phyloP scores from a whole-genome alignment of 1,139 yeast genomes.

The Debaryomyces udenii region DNA sequence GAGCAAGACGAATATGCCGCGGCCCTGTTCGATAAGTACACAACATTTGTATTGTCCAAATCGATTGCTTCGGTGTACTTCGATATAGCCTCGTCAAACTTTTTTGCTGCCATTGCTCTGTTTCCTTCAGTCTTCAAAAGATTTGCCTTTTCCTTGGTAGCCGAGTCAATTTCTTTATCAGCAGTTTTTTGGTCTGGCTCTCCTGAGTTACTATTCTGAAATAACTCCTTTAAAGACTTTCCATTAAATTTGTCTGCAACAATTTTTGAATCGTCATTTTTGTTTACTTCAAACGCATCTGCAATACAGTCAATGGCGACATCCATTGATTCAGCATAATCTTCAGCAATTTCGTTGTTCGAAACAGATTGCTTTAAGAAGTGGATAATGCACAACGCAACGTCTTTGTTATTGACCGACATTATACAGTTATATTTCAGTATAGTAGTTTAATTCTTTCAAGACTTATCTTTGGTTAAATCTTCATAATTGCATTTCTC shows the following conservation, averaged over 20 bases:
- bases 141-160: slow-evolving; percentile 73
- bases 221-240: slow-evolving; percentile 49
- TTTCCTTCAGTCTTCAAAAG: slow-evolving; percentile 87
- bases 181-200: slow-evolving; percentile 13
- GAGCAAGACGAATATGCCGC: slow-evolving; percentile 89
- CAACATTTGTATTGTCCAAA: slow-evolving; percentile 71
- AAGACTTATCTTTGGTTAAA: background rate
- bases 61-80: slow-evolving; percentile 84
- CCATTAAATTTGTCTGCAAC: slow-evolving; percentile 48
- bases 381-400: slow-evolving; percentile 75
- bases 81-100: slow-evolving; percentile 69
- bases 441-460: background rate
- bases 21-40: slow-evolving; percentile 91
- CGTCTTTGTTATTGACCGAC: slow-evolving; percentile 56
- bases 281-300: slow-evolving; percentile 78
- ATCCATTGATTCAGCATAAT: slow-evolving; percentile 87
- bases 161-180: slow-evolving; percentile 51
- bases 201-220: slow-evolving; percentile 26
- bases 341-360: slow-evolving; percentile 70
- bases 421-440: slow-evolving; percentile 12
- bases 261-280: slow-evolving; percentile 42
- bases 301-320: slow-evolving; percentile 92
- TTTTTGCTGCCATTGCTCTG: slow-evolving; percentile 81
- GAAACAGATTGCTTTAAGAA: slow-evolving; percentile 65
- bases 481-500: background rate